Base-by-base conservation (phyloP, 176 grass and related monocot species). In the Avena eriantha region DNA sequence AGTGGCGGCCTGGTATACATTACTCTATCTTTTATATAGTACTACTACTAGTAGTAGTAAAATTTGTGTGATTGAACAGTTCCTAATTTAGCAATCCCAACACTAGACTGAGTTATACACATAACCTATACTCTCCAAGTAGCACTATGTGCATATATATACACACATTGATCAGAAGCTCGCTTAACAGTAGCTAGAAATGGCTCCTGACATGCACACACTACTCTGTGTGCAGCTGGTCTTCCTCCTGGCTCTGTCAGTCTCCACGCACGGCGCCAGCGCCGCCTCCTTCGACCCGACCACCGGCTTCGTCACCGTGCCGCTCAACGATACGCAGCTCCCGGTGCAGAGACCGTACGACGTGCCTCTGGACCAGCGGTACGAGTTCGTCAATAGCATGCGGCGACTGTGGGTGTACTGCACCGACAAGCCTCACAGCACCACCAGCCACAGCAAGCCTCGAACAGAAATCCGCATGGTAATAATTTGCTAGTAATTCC, bases 381-480 rank as follows among this genome's bases (percentile, higher is more conserved):
- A 82, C 63, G 77, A 78, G 83, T 24, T 59, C 51, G 35, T 17
- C 45, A 41, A 80, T 36, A 75, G 85, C 11, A 48, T 84, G 15
- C 31, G 84, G 7, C 47, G 53, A 46, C 35, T 91, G 29, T 91
- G 89, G 89, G 85, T 87, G 16, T 84, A 80, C 80, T 64, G 83
- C 59, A 29, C 29, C 33, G 90, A 92, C 79, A 89, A 92, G 82
- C 83, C 90, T 45, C 26, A 49, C 19, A 56, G 57, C 48, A 0
- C 71, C 4, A 29, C 3, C 7, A 50, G 83, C 76, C 60, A 54
- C 18, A 43, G 80, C 79, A 61, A 10, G 21, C 35, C 92, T 0
- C 82, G 88, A 33, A 88, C 92, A 4, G 88, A 93, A 49, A 88
- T 90, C 77, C 35, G 49, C 29, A 78, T 57, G 51, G 75, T 56